Evolutionary conservation across 2,329 filamentous ascomycete genomes (phyloP).

Genomic region (Aspergillus luchuensis): DNA sequence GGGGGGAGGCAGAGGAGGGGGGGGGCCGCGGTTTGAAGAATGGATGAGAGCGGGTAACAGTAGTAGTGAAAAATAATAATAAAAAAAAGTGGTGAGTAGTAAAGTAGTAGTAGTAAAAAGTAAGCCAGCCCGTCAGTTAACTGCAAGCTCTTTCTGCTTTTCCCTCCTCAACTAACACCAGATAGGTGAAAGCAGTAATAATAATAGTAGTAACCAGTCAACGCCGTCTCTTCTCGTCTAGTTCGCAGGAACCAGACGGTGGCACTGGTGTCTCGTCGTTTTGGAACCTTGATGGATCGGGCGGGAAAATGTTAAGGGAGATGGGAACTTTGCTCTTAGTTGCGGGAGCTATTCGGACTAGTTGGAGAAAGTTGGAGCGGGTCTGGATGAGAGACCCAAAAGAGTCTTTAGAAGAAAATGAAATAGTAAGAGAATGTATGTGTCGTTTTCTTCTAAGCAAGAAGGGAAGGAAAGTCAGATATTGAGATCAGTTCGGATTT

Average conservation of each 20-base stretch:
- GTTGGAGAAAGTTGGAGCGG: conserved; percentile 10
- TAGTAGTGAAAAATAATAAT: background rate
- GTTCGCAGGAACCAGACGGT: background rate
- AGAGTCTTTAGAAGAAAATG: background rate
- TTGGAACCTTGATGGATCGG: conserved; percentile 11
- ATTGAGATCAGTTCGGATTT: no score
- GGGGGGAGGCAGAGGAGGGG: background rate
- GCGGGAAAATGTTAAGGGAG: conserved; percentile 11
- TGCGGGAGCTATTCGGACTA: conserved; percentile 19
- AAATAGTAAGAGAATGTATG: background rate
- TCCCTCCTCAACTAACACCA: background rate
- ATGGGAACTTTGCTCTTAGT: conserved; percentile 12
- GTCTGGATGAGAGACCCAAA: conserved; percentile 2
- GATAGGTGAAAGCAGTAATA: background rate
- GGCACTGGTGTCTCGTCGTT: background rate
- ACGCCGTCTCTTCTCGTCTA: background rate
- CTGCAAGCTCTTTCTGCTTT: no score
- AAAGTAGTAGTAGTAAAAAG: background rate
- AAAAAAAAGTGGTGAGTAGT: background rate
- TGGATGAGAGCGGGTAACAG: background rate
- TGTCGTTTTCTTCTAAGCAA: no score
- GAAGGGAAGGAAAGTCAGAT: no score
- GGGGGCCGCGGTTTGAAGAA: background rate
- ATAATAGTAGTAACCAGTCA: background rate
- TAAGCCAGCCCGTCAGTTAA: no score